Base-by-base conservation (phyloP, 2,329 filamentous ascomycete species). In the Sarocladiaceae sp. region DNA sequence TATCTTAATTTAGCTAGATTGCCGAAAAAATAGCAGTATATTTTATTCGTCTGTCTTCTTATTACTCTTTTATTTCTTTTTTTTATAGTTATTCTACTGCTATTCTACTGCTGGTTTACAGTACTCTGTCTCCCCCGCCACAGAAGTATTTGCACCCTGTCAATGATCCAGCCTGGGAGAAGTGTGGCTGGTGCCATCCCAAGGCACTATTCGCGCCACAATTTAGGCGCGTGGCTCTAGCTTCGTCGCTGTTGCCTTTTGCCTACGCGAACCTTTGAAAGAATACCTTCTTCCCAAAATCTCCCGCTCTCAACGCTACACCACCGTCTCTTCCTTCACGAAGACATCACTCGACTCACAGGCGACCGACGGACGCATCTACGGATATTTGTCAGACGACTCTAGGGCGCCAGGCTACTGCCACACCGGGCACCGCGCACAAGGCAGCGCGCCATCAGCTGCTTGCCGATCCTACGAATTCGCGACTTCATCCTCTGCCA, bases 241-340 rank as follows among this genome's bases (percentile, higher is more conserved):
- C n/a, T n/a, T n/a, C n/a, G n/a, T 15, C 31, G 21, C 35, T 43
- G 32, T 26, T 37, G 32, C 32, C 43, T 47, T 31, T 45, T 39
- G 42, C 43, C 40, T n/a, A n/a, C 29, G 33, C 31, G 29, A 3
- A 24, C 10, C n/a, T 21, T 41, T 24, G 20, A 27, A 41, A 24
- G 29, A 41, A 41, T 24, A 23, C 29, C 37, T 41, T 27, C 23
- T 9, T 10, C 37, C 23, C 19, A 12, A 23, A 41, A 21, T 23
- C 37, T 27, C 24, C 19, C 21, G 15, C 9, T 24, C 29, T 29
- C 37, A 23, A 41, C 37, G 24, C 37, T 24, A 18, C 9, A 39
- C 19, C n/a, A 11, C 19, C 34, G 6, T 7, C 19, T 15, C 33
- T 9, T 26, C 19, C 10, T 39, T 26, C 19, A 20, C 34, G n/a